These are phyloP conservation scores for Trichoderma atroviride DNA, from an alignment of 2,329 filamentous ascomycete species.

Conservation along the genomic window DNA sequence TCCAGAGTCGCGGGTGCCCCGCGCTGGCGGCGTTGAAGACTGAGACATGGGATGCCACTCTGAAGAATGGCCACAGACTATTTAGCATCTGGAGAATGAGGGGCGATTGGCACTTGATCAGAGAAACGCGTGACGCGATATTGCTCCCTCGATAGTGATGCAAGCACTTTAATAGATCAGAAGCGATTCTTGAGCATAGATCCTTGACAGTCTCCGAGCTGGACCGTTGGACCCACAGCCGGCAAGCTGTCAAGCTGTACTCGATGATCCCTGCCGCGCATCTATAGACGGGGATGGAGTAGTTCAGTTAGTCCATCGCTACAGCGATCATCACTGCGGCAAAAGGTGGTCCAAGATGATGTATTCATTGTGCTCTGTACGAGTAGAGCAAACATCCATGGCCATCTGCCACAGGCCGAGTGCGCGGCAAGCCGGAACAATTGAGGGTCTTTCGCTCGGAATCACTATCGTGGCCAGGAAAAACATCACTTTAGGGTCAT, in stretches of 20 bases:
- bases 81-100: conserved; percentile 7
- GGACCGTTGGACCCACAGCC: neutral
- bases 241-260: neutral
- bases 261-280: neutral
- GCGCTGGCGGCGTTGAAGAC: conserved; percentile 15
- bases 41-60: conserved; percentile 30
- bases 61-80: conserved; percentile 14
- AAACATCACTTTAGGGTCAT: conserved; percentile 23
- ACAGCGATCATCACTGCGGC: neutral
- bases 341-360: neutral
- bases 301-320: neutral
- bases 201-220: neutral
- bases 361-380: neutral
- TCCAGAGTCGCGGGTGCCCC: conserved; percentile 33
- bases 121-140: conserved; percentile 12
- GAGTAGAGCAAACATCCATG: neutral
- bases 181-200: neutral
- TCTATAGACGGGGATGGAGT: neutral
- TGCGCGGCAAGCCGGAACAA: conserved; percentile 27
- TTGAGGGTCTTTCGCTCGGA: conserved; percentile 29
- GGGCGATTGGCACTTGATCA: neutral
- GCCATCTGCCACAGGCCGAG: neutral
- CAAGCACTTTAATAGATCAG: neutral
- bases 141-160: neutral
- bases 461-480: conserved; percentile 24